A percentile compares a stretch with the other conserved stretches of the same genome.
These are phyloP conservation scores for Erigeron philadelphicus DNA, from an alignment of 140 eudicot genomes.

Conservation along the genomic window DNA sequence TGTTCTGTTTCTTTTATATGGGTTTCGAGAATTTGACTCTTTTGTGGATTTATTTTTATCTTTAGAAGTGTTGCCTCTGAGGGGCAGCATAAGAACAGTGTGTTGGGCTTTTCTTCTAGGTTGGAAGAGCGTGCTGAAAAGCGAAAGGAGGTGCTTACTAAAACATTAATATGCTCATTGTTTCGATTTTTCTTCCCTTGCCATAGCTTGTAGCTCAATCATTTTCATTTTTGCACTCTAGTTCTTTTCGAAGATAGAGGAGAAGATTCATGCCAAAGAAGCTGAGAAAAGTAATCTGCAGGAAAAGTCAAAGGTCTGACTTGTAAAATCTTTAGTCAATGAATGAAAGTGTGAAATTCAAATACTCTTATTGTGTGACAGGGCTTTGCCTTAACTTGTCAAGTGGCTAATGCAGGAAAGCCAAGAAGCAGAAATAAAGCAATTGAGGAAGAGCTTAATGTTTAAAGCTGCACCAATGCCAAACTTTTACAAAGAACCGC, in stretches of 20 bases:
- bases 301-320: constrained; percentile 76
- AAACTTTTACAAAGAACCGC: constrained; percentile 86
- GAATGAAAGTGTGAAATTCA: neutral
- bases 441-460: constrained; percentile 74
- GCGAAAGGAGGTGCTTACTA: constrained; percentile 61
- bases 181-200: neutral
- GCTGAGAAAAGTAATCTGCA: constrained; percentile 61
- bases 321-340: constrained; percentile 2
- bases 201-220: neutral
- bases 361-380: neutral
- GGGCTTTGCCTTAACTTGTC: constrained; percentile 4
- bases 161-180: neutral
- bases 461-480: constrained; percentile 98
- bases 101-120: constrained; percentile 61
- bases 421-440: constrained; percentile 83
- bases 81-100: constrained; percentile 45
- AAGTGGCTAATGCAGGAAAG: constrained; percentile 52
- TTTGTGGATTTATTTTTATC: constrained; percentile 24
- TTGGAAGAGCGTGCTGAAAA: constrained; percentile 93
- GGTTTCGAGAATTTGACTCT: constrained; percentile 20
- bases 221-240: constrained; percentile 26
- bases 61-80: constrained; percentile 41
- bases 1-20: constrained; percentile 3
- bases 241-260: constrained; percentile 86
- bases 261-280: constrained; percentile 84